phyloP scores from a whole-genome alignment of 345 rosid species.

The Physaria fendleri region DNA sequence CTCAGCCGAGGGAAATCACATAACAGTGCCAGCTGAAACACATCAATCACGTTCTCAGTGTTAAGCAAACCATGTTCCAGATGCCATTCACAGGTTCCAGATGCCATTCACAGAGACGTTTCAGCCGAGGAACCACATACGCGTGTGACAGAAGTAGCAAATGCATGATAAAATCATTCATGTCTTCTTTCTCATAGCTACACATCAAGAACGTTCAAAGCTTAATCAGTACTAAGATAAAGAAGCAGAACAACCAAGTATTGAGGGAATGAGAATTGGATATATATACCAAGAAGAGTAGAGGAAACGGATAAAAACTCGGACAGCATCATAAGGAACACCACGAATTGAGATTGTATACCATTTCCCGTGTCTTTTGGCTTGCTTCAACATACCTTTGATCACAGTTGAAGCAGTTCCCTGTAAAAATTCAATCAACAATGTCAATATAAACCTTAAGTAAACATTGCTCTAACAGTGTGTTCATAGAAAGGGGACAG shows the following conservation, averaged over 20 bases:
- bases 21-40: constrained; percentile 73
- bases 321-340: constrained; percentile 64
- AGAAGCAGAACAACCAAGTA: neutral
- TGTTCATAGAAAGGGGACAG: neutral
- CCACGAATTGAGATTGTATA: constrained; percentile 56
- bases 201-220: constrained; percentile 13
- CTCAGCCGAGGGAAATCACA: constrained; percentile 77
- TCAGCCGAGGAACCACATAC: constrained; percentile 58
- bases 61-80: constrained; percentile 63
- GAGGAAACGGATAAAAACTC: constrained; percentile 65
- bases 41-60: constrained; percentile 62
- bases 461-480: neutral
- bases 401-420: constrained; percentile 76
- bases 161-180: constrained; percentile 53
- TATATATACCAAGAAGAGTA: constrained; percentile 71
- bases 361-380: constrained; percentile 40
- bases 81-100: constrained; percentile 62
- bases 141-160: constrained; percentile 75
- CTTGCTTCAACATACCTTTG: constrained; percentile 65
- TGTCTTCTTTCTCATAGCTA: constrained; percentile 66
- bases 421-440: constrained; percentile 31
- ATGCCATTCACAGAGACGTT: constrained; percentile 53
- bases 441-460: neutral
- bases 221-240: constrained; percentile 5
- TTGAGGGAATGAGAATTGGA: neutral